Percentiles rank a stretch among this genome's conserved stretches.
phyloP scores from a whole-genome alignment of 2,329 filamentous ascomycete genomes.

The Conoideocrella luteorostrata region DNA sequence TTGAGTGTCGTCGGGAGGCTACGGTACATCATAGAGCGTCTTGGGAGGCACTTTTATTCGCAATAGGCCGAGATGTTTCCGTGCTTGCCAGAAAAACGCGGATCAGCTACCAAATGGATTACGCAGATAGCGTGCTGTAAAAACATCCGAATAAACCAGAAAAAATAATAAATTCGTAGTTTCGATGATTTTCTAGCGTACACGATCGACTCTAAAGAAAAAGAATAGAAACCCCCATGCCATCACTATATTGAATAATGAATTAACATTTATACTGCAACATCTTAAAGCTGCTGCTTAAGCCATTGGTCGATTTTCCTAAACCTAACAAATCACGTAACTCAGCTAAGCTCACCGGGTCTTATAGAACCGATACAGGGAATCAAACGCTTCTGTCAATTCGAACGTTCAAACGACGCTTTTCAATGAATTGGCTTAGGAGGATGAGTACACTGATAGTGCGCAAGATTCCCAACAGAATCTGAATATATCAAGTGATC shows the following conservation, averaged over 20 bases:
- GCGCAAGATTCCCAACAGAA: background rate
- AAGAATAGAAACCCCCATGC: background rate
- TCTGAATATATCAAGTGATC: background rate
- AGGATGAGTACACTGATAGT: background rate
- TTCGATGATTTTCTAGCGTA: background rate
- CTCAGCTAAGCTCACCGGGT: background rate
- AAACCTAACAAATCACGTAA: background rate
- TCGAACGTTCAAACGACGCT: background rate
- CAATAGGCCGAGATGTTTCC: no score
- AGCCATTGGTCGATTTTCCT: background rate
- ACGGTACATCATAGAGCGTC: no score
- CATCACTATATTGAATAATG: background rate
- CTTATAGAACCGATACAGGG: background rate
- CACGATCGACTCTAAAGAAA: no score
- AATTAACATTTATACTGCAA: background rate
- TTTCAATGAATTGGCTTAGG: background rate
- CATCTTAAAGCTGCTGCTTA: background rate
- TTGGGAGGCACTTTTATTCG: no score
- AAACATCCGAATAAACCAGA: no score
- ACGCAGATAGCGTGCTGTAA: no score
- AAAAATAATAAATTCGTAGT: no score
- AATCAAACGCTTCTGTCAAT: background rate
- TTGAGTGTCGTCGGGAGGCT: no score
- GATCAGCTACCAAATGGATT: no score
- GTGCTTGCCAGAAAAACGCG: no score